A percentile compares a stretch with the other conserved stretches of the same genome.
Evolutionary conservation across 1,284 basidiomycete genomes (phyloP).

Genomic region (Clitocybe nebularis): DNA sequence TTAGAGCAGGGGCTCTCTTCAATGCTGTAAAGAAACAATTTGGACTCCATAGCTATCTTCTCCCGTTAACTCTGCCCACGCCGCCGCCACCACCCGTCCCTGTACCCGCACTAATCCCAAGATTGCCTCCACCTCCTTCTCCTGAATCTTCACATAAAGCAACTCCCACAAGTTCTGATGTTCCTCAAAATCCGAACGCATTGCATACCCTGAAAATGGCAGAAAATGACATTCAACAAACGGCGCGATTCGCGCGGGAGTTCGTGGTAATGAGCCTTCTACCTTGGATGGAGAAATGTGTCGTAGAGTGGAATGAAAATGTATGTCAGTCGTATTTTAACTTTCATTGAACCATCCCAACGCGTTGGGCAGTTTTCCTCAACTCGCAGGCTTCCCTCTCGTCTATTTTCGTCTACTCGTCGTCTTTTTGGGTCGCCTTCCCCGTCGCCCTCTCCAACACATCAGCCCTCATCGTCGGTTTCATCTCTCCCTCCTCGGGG

Average conservation of each 20-base stretch:
- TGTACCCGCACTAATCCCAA: slow-evolving; percentile 59
- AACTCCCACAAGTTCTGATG: slow-evolving; percentile 16
- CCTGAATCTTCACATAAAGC: slow-evolving; percentile 25
- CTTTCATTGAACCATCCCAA: too few relatives aligned
- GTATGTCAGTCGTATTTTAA: slow-evolving; percentile 41
- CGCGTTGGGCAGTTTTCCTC: slow-evolving; percentile 67
- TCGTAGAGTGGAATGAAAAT: slow-evolving; percentile 92
- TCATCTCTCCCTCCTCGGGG: slow-evolving; percentile 43
- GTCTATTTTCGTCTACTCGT: slow-evolving; percentile 85
- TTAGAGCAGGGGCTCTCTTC: slow-evolving; percentile 68
- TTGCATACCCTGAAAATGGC: slow-evolving; percentile 55
- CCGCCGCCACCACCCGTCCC: slow-evolving; percentile 61
- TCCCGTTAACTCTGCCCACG: slow-evolving; percentile 56
- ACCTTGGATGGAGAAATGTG: slow-evolving; percentile 95
- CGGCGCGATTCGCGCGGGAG: slow-evolving; percentile 84
- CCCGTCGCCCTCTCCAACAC: slow-evolving; percentile 43
- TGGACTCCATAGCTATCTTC: slow-evolving; percentile 68
- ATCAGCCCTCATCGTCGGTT: slow-evolving; percentile 39
- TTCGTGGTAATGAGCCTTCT: slow-evolving; percentile 88
- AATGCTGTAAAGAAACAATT: slow-evolving; percentile 83
- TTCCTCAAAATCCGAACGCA: slow-evolving; percentile 13
- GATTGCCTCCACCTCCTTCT: slow-evolving; percentile 52
- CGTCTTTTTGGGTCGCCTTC: slow-evolving; percentile 77
- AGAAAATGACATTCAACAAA: slow-evolving; percentile 77
- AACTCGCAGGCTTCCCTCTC: slow-evolving; percentile 76